These are phyloP conservation scores for Hyparrhenia diplandra DNA, from an alignment of 176 grass and related monocot species.

Conservation along the genomic window DNA sequence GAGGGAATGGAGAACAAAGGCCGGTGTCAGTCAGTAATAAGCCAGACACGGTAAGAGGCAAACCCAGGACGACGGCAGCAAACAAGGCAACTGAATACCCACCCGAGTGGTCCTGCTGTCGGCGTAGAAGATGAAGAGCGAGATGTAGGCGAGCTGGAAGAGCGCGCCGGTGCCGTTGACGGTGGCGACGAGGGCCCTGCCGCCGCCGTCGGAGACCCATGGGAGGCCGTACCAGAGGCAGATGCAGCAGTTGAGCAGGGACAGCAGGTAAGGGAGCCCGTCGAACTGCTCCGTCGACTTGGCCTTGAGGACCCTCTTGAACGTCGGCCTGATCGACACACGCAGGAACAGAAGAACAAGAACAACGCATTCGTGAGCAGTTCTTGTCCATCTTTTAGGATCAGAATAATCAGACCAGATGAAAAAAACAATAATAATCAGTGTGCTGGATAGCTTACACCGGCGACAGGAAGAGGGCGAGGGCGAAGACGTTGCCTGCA, in stretches of 20 bases:
- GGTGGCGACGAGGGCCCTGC: slow-evolving; percentile 59
- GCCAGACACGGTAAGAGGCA: neutral
- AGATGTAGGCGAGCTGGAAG: slow-evolving; percentile 66
- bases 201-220: slow-evolving; percentile 47
- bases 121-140: slow-evolving; percentile 64
- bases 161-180: slow-evolving; percentile 71
- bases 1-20: neutral
- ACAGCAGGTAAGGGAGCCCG: slow-evolving; percentile 59
- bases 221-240: slow-evolving; percentile 93
- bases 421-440: too few relatives aligned
- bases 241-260: slow-evolving; percentile 83
- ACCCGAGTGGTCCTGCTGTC: slow-evolving; percentile 41
- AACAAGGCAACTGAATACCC: neutral
- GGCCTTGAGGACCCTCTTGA: slow-evolving; percentile 60
- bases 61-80: neutral
- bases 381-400: too few relatives aligned
- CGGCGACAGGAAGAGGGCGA: slow-evolving; percentile 76
- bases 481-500: slow-evolving; percentile 76
- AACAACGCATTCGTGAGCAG: too few relatives aligned
- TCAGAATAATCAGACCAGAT: too few relatives aligned
- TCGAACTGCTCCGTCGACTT: slow-evolving; percentile 85
- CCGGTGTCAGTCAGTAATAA: neutral
- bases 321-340: too few relatives aligned
- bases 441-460: too few relatives aligned
- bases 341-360: too few relatives aligned